Evolutionary conservation across 1,284 basidiomycete genomes (phyloP).

Genomic region (Ustilago lituana): DNA sequence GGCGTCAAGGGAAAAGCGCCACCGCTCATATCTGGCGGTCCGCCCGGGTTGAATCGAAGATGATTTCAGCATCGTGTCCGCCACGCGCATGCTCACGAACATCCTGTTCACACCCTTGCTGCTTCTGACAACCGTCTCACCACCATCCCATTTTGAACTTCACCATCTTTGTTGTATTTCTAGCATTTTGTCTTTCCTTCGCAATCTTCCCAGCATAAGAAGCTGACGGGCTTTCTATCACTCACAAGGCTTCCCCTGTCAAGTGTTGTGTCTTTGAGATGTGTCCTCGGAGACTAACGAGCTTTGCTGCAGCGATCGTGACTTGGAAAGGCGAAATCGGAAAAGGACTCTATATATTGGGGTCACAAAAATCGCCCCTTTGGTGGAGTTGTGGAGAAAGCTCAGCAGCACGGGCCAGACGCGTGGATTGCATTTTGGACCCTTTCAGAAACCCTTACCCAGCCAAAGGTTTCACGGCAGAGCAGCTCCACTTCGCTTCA

Average conservation of each 20-base stretch:
- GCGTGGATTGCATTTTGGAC: conserved; percentile 8
- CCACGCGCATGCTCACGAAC: no score
- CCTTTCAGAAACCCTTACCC: conserved; percentile 24
- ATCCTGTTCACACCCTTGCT: no score
- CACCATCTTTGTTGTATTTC: conserved; percentile 30
- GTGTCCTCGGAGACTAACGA: no score
- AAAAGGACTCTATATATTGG: no score
- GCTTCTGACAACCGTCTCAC: no score
- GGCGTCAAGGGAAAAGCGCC: conserved; percentile 44
- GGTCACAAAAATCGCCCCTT: neutral
- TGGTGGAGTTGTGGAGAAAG: no score
- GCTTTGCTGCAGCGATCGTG: no score
- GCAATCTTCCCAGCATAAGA: neutral
- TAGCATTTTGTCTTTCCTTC: conserved; percentile 7
- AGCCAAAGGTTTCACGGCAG: no score
- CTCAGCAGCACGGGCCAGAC: conserved; percentile 29
- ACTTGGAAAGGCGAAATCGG: no score
- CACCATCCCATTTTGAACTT: neutral
- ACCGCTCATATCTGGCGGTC: conserved; percentile 29
- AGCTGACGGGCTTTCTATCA: no score
- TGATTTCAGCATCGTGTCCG: conserved; percentile 9
- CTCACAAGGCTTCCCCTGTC: no score
- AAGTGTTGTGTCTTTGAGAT: no score
- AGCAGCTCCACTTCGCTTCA: neutral
- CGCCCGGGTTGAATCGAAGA: conserved; percentile 25